phyloP scores from a whole-genome alignment of 2,329 filamentous ascomycete genomes.

The Phaeosphaeria sp. region DNA sequence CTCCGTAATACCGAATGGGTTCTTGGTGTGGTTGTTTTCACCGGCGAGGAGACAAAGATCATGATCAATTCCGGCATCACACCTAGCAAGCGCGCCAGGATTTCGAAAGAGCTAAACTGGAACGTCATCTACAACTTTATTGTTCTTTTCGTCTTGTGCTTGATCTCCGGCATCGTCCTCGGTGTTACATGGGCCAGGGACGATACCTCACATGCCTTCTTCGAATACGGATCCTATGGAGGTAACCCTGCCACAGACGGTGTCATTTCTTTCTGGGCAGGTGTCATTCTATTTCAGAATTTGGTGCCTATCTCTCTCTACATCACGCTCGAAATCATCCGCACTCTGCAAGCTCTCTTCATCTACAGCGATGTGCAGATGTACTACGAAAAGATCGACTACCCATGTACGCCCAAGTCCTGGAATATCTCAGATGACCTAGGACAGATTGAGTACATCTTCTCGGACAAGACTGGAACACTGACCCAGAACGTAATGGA shows the following conservation, averaged over 20 bases:
- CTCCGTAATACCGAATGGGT: conserved; percentile 96
- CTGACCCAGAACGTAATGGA: conserved; percentile 96
- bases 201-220: conserved; percentile 77
- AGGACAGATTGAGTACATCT: conserved; percentile 98
- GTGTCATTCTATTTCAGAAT: conserved; percentile 94
- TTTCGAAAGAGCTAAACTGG: conserved; percentile 93
- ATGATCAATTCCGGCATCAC: conserved; percentile 99
- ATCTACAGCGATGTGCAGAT: conserved; percentile 96
- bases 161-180: conserved; percentile 83
- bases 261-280: conserved; percentile 96
- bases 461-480: conserved; percentile 92
- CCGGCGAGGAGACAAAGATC: conserved; percentile 95
- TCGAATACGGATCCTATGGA: conserved; percentile 86
- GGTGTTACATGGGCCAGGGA: conserved; percentile 79
- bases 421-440: conserved; percentile 99
- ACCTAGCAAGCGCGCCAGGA: conserved; percentile 88
- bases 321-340: conserved; percentile 95
- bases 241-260: conserved; percentile 76
- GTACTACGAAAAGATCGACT: conserved; percentile 95
- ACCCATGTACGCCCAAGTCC: conserved; percentile 94
- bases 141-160: conserved; percentile 87
- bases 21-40: conserved; percentile 90
- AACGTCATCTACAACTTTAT: conserved; percentile 97
- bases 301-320: conserved; percentile 98
- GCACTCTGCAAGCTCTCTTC: conserved; percentile 91